Evolutionary conservation across 2,329 filamentous ascomycete genomes (phyloP), one percentile per base, ranked within the genome.

Genomic region (Fusarium luffae): DNA sequence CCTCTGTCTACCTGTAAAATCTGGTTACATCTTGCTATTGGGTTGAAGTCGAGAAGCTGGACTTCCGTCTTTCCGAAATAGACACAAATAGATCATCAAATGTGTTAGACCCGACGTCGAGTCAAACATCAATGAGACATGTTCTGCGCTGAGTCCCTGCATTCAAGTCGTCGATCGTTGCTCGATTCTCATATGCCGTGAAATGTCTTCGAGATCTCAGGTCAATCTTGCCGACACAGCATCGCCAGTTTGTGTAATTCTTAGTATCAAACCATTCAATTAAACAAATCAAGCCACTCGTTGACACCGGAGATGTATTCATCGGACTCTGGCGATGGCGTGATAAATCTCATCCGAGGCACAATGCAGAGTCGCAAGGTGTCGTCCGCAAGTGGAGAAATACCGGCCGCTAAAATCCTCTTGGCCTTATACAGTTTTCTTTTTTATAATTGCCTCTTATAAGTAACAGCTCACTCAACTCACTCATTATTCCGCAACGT

Each of bases 341-440:
- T 71, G 68, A 71, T 70, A 66, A 44, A 66, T 41, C 52, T 34
- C 56, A 69, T 48, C 32, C 43, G 47, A 60, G 65, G 63, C 68
- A 70, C 43, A 68, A 70, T 70, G 28, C 54, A 41, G 49, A 50
- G 48, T 52, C 52, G 32, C 19, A 47, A 46, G 42, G 42, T 47
- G 30, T 55, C 41, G 25, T 37, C 16, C 42, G 37, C 1, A 44
- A 37, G 68, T 70, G 68, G 68, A 71, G 68, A 54, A 63, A 37
- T 44, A 58, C 46, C 49, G 57, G 50, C 65, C 56, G 55, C 65
- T 68, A 68, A 69, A 52, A 54, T 61, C 59, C 37, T 46, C 41
- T 43, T 18, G 28, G 25, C 44, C 44, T 34, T 61, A 52, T 55
- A 61, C 5, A 12, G 21, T 40, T 55, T 44, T 63, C 27, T 16